Percentiles rank a stretch among this genome's conserved stretches.
Conservation (phyloP, 2,329 filamentous ascomycete genomes). For the Trichoderma simmonsii region DNA sequence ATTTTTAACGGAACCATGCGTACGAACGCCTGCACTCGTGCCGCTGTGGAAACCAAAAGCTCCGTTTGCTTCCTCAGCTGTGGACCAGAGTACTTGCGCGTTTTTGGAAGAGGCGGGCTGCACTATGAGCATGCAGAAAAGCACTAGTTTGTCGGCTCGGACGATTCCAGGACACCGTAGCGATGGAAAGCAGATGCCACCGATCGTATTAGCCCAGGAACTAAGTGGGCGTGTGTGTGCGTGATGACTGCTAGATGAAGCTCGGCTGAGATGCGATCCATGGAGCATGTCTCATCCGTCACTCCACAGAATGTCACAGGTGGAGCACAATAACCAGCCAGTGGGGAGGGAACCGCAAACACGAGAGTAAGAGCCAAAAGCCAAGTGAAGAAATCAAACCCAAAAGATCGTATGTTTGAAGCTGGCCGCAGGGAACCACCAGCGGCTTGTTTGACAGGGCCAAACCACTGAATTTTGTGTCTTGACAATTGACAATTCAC, state of each 20-base stretch:
- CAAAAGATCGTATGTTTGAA: neutral
- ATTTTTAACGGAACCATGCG: neutral
- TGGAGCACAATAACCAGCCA: neutral
- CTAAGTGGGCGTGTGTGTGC: neutral
- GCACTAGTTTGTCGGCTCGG: neutral
- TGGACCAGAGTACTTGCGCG: neutral
- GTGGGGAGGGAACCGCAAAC: neutral
- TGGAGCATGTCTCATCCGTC: neutral
- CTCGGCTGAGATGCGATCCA: constrained; percentile 2
- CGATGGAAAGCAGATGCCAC: neutral
- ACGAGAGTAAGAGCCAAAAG: neutral
- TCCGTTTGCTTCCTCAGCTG: neutral
- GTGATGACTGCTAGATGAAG: neutral
- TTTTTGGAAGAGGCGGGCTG: neutral
- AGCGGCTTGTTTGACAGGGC: neutral
- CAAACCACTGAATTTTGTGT: neutral
- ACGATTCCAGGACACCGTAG: neutral
- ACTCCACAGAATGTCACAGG: neutral
- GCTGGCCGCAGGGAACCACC: neutral
- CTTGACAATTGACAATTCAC: neutral
- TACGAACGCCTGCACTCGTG: neutral
- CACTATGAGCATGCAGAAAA: neutral
- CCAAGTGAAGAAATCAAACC: neutral
- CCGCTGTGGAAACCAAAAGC: neutral
- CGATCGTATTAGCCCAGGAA: neutral